Evolutionary conservation across 176 grass and related monocot species (phyloP).

Genomic region (Ananas comosus): DNA sequence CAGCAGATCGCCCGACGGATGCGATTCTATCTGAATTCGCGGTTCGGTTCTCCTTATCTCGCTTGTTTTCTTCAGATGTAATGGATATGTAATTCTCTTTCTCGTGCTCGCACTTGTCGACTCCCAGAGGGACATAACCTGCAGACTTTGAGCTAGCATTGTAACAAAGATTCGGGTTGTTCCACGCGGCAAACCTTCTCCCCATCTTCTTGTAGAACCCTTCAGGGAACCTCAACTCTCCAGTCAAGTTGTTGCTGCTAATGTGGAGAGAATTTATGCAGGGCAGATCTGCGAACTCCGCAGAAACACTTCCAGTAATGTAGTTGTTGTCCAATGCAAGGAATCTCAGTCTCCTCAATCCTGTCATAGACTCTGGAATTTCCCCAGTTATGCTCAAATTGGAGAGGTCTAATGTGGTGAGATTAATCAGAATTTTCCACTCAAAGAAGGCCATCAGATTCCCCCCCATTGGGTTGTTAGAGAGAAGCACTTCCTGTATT

Average conservation of each 20-base stretch:
- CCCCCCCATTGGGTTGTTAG: slow-evolving; percentile 10
- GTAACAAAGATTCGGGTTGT: slow-evolving; percentile 12
- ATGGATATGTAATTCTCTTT: not conserved
- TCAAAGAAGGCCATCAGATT: not conserved
- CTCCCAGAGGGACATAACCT: not conserved
- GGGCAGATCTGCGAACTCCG: not conserved
- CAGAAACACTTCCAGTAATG: not conserved
- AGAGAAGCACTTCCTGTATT: slow-evolving; percentile 5
- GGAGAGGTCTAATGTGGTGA: slow-evolving; percentile 7
- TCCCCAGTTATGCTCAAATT: not conserved
- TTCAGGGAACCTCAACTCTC: slow-evolving; percentile 2
- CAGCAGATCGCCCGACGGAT: not conserved
- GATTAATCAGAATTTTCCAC: slow-evolving; percentile 5
- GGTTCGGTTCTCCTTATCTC: not conserved
- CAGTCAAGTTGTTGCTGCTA: slow-evolving; percentile 8
- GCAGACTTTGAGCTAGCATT: not conserved
- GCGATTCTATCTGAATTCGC: not conserved
- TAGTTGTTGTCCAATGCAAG: slow-evolving; percentile 2
- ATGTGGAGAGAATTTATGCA: not conserved
- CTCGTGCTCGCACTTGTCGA: slow-evolving; percentile 1
- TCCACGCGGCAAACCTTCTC: slow-evolving; percentile 10
- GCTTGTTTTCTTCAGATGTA: not conserved
- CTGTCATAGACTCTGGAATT: slow-evolving; percentile 6
- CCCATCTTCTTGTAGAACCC: slow-evolving; percentile 9
- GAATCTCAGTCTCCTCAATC: slow-evolving; percentile 3